A percentile compares a stretch with the other conserved stretches of the same genome.
phyloP scores from a whole-genome alignment of 2,329 filamentous ascomycete species.

The Dichotomopilus funicola region DNA sequence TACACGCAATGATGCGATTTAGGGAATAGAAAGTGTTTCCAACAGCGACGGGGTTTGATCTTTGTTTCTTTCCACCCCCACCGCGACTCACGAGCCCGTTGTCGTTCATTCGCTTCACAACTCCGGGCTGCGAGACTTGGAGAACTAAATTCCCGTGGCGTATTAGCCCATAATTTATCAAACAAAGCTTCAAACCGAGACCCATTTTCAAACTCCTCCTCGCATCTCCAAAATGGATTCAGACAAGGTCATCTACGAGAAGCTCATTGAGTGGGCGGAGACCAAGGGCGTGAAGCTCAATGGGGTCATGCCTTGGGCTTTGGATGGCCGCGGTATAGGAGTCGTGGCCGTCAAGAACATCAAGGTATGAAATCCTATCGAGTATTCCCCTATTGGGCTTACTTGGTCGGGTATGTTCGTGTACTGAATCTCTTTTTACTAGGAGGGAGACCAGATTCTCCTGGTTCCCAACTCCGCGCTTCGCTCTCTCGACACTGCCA shows the following conservation, averaged over 20 bases:
- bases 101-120: too few species aligned
- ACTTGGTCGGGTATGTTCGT: too few species aligned
- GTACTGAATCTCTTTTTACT: slow-evolving; percentile 4
- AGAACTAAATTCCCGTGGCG: too few species aligned
- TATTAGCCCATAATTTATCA: background rate
- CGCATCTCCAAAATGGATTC: too few species aligned
- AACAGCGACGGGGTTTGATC: too few species aligned
- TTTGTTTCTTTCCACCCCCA: too few species aligned
- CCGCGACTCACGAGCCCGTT: too few species aligned
- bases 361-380: slow-evolving; percentile 42
- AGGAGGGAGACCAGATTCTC: slow-evolving; percentile 51
- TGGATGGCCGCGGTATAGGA: slow-evolving; percentile 70
- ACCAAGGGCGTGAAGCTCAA: slow-evolving; percentile 59
- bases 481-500: slow-evolving; percentile 55
- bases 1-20: too few species aligned
- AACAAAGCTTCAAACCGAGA: background rate
- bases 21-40: too few species aligned
- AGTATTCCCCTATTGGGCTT: background rate
- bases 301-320: slow-evolving; percentile 58
- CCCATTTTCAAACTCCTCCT: background rate
- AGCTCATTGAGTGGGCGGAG: slow-evolving; percentile 63
- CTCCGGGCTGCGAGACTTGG: too few species aligned
- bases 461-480: slow-evolving; percentile 58
- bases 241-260: slow-evolving; percentile 26
- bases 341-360: slow-evolving; percentile 64